Conservation (phyloP, 192 early-diverging fungal species). For the Coemansia sp. region DNA sequence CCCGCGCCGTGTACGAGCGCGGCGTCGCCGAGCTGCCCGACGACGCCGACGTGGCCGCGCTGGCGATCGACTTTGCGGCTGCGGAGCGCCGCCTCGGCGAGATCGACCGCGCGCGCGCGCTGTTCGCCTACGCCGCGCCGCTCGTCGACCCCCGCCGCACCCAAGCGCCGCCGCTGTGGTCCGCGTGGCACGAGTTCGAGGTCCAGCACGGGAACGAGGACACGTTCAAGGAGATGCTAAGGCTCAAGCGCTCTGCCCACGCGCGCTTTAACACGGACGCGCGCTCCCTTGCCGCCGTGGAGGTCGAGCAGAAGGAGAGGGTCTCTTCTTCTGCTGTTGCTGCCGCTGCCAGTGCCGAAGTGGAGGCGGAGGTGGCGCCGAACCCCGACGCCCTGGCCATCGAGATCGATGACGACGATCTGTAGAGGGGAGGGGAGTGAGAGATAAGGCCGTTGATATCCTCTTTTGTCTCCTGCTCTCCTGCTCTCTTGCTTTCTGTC, state of each 20-base stretch:
- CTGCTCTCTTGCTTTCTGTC: neutral
- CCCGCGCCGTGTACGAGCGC: constrained; percentile 89
- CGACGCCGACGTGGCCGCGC: constrained; percentile 62
- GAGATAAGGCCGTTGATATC: neutral
- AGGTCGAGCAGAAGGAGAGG: constrained; percentile 3
- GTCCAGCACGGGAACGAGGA: constrained; percentile 96
- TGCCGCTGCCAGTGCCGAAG: constrained; percentile 14
- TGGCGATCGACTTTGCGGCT: constrained; percentile 78
- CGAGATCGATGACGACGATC: constrained; percentile 28
- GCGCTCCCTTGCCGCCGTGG: constrained; percentile 51
- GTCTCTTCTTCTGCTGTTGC: neutral
- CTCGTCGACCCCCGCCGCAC: constrained; percentile 80
- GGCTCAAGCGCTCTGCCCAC: constrained; percentile 85
- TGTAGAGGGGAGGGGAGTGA: neutral
- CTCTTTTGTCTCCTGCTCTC: neutral
- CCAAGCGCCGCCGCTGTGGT: constrained; percentile 65
- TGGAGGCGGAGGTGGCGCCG: neutral
- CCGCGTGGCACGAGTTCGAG: constrained; percentile 94
- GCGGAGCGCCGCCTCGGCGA: constrained; percentile 89
- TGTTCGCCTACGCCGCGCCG: constrained; percentile 82
- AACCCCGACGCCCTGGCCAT: constrained; percentile 14
- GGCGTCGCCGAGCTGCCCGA: constrained; percentile 87
- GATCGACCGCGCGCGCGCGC: constrained; percentile 87
- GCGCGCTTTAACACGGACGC: constrained; percentile 82
- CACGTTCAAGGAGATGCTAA: constrained; percentile 96